Conservation (phyloP, 495 filamentous ascomycete species). For the Penicillium simplicissimum region DNA sequence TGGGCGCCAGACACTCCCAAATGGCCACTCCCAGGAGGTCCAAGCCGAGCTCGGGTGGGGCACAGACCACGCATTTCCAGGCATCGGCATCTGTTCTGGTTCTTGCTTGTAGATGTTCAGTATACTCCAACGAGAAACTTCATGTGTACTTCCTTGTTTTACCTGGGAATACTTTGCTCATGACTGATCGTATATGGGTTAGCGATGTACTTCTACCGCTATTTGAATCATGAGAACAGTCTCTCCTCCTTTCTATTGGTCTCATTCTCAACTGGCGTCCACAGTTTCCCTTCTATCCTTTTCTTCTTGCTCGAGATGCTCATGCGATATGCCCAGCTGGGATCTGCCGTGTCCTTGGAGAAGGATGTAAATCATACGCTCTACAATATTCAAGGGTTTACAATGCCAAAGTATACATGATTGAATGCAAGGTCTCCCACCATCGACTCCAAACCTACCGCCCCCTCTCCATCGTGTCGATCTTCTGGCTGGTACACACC, state of each 20-base stretch:
- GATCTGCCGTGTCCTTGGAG: not conserved
- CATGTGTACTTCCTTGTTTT: not conserved
- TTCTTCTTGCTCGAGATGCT: not conserved
- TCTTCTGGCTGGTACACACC: conserved; percentile 21
- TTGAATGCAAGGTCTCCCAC: not conserved
- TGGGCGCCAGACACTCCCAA: not conserved
- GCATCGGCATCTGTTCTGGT: not conserved
- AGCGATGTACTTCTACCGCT: not conserved
- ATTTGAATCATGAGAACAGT: not conserved
- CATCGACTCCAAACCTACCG: not conserved
- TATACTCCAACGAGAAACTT: not conserved
- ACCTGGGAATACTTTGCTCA: not conserved
- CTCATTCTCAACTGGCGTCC: not conserved
- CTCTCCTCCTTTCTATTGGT: not conserved
- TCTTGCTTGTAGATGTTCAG: not conserved
- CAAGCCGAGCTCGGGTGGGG: not conserved
- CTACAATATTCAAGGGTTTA: not conserved
- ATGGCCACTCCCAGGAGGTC: not conserved
- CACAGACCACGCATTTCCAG: conserved; percentile 4
- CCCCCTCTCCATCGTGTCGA: conserved; percentile 2
- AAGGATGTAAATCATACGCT: not conserved
- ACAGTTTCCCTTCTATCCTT: not conserved
- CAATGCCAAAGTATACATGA: not conserved
- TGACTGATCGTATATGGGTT: not conserved
- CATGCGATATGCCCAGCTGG: conserved; percentile 1